A percentile compares a stretch with the other conserved stretches of the same genome.
These are phyloP conservation scores for Pestalotiopsis fici DNA, from an alignment of 2,329 filamentous ascomycete genomes.

Conservation along the genomic window DNA sequence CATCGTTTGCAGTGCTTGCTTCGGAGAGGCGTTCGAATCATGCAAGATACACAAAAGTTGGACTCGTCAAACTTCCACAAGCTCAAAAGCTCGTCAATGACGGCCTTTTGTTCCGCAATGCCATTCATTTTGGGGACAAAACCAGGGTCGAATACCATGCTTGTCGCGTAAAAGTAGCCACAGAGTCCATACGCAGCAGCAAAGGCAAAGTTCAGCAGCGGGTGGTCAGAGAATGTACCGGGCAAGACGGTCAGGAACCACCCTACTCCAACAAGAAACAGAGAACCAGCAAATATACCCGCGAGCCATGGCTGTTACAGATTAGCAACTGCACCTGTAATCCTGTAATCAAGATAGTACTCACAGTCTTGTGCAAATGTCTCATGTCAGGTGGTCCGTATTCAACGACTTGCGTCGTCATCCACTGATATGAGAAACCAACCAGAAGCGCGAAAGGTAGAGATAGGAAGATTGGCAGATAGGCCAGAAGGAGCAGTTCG, in stretches of 20 bases:
- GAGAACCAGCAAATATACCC: constrained; percentile 85
- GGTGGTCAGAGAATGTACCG: constrained; percentile 68
- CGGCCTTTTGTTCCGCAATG: constrained; percentile 84
- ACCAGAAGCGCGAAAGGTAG: constrained; percentile 70
- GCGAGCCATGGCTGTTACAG: constrained; percentile 76
- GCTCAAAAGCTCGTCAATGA: constrained; percentile 83
- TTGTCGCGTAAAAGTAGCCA: constrained; percentile 81
- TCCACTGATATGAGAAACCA: constrained; percentile 73
- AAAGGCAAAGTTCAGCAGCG: constrained; percentile 81
- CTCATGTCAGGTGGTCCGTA: constrained; percentile 89
- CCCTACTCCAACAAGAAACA: constrained; percentile 78
- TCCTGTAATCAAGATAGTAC: constrained; percentile 23
- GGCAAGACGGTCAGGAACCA: constrained; percentile 77
- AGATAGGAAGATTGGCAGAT: constrained; percentile 73
- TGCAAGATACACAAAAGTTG: constrained; percentile 92
- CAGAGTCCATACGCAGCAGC: constrained; percentile 64
- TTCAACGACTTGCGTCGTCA: constrained; percentile 74
- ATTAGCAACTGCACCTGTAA: neutral
- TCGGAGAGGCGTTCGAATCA: constrained; percentile 88
- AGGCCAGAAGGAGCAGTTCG: constrained; percentile 71
- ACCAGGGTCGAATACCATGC: constrained; percentile 88
- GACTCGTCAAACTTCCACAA: constrained; percentile 90
- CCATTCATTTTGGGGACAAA: constrained; percentile 90
- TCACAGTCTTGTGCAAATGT: constrained; percentile 83
- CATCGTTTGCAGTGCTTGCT: constrained; percentile 96